These are phyloP conservation scores for Exobasidium rhododendri DNA, from an alignment of 1,284 basidiomycete genomes.

Conservation along the genomic window DNA sequence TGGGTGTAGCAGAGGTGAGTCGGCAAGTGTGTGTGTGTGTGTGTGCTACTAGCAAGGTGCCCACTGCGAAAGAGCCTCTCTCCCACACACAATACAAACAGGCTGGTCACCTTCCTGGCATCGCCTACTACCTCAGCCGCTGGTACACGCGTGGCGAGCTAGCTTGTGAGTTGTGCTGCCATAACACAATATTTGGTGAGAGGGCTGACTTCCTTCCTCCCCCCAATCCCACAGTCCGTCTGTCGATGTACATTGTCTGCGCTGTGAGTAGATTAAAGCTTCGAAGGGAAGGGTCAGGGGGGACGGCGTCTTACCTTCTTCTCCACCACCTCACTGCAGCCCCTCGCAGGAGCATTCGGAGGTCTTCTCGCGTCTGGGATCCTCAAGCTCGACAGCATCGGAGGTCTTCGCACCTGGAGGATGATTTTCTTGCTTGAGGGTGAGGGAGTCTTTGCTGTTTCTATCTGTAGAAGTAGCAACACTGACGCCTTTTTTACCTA, in stretches of 20 bases:
- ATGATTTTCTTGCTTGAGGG: conserved; percentile 26
- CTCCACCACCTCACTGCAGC: conserved; percentile 6
- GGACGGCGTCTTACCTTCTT: too few species aligned
- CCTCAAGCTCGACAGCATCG: conserved; percentile 41
- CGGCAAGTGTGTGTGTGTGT: too few species aligned
- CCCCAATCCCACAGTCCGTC: conserved; percentile 33
- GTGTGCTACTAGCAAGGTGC: too few species aligned
- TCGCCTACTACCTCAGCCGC: conserved; percentile 49
- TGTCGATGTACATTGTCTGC: conserved; percentile 46
- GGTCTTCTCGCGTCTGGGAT: conserved; percentile 43
- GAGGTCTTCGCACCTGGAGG: conserved; percentile 23
- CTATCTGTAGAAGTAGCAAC: too few species aligned
- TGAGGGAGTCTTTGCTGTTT: too few species aligned
- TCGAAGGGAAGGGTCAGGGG: too few species aligned
- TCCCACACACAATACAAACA: too few species aligned
- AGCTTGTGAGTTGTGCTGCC: conserved; percentile 24
- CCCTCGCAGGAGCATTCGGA: conserved; percentile 48
- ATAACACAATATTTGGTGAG: too few species aligned
- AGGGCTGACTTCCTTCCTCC: too few species aligned
- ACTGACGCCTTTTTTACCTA: conserved; percentile 44
- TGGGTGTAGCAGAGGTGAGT: conserved; percentile 49
- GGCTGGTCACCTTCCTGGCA: conserved; percentile 51
- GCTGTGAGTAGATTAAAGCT: conserved; percentile 18
- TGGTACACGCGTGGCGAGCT: conserved; percentile 55
- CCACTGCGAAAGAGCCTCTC: too few species aligned